A percentile compares a stretch with the other conserved stretches of the same genome.
These are phyloP conservation scores for Aspergillus floridensis DNA, from an alignment of 2,329 filamentous ascomycete genomes.

Conservation along the genomic window DNA sequence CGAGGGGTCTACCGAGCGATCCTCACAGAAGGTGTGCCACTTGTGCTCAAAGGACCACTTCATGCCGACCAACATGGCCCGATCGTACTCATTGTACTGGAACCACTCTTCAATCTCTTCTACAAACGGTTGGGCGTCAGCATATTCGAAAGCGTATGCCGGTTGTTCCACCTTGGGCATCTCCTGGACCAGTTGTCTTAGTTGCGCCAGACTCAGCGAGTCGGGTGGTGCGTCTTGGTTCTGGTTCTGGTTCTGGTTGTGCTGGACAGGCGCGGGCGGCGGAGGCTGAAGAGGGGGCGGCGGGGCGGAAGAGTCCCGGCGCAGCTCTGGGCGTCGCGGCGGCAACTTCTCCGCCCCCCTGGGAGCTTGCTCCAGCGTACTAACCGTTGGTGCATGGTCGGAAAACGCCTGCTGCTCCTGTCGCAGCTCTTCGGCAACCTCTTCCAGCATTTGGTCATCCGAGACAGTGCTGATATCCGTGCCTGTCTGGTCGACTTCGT, in stretches of 20 bases:
- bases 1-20: slow-evolving; percentile 26
- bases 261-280: slow-evolving; percentile 45
- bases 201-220: slow-evolving; percentile 72
- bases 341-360: slow-evolving; percentile 18
- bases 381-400: slow-evolving; percentile 10
- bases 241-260: slow-evolving; percentile 27
- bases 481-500: slow-evolving; percentile 50
- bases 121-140: slow-evolving; percentile 69
- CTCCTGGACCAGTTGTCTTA: slow-evolving; percentile 70
- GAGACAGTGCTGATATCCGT: slow-evolving; percentile 47
- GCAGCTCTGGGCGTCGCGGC: slow-evolving; percentile 35
- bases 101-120: slow-evolving; percentile 99
- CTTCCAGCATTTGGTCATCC: slow-evolving; percentile 44
- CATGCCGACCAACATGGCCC: slow-evolving; percentile 71
- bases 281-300: slow-evolving; percentile 47
- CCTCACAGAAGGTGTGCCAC: slow-evolving; percentile 60
- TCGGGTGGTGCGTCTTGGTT: slow-evolving; percentile 50
- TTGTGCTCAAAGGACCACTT: slow-evolving; percentile 74
- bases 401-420: slow-evolving; percentile 30
- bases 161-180: slow-evolving; percentile 67
- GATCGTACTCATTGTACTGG: slow-evolving; percentile 82
- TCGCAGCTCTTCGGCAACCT: slow-evolving; percentile 39
- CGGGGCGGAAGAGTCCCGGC: slow-evolving; percentile 37
- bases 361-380: slow-evolving; percentile 7
- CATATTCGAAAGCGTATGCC: slow-evolving; percentile 83